Base-by-base conservation (phyloP, 2,329 filamentous ascomycete species). In the Aspergillus fumigatiaffinis region DNA sequence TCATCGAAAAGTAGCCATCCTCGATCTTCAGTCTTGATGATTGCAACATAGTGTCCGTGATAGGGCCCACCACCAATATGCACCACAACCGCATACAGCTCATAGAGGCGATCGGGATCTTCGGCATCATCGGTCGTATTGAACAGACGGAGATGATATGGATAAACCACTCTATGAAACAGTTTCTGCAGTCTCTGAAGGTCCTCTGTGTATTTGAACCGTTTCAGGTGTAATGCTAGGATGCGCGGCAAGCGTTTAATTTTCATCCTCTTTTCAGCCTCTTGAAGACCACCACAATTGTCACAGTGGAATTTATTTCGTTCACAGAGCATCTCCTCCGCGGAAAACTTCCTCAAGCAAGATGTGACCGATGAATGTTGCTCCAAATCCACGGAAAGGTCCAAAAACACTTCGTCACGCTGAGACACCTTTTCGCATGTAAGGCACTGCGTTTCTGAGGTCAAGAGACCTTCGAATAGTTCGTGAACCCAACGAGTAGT, bases 301-400 rank as follows among this genome's bases (percentile, higher is more conserved):
- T 99, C 94, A 76, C 94, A 99, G 71, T 99, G 93, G 65, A 99
- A 99, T 72, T 99, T 99, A 79, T 99, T 97, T 59, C 92, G 85
- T 77, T 99, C 94, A 71, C 94, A 97, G 57, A 99, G 83, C 91
- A 97, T 97, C 75, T 99, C 94, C 68, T 97, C 94, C 49, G 94
- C 92, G 0, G 94, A 99, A 69, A 99, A 99, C 68, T 97, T 96
- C 58, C 91, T 85, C 62, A 99, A 77, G 72, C 94, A 99, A 26
- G 94, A 93, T 2, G 94, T 97, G 3, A 99, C 94, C 0, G 94
- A 99, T 0, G 92, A 92, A 72, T 97, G 92, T 69, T 97, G 88
- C 64, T 96, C 92, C 12, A 99, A 79, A 74, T 99, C 94, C 55
- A 99, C 96, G 0, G 94, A 97, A 21, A 99, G 79, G 74, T 99